Percentiles rank a stretch among this genome's conserved stretches.
These are phyloP conservation scores for Emydomyces testavorans DNA, from an alignment of 2,329 filamentous ascomycete genomes.

Conservation along the genomic window DNA sequence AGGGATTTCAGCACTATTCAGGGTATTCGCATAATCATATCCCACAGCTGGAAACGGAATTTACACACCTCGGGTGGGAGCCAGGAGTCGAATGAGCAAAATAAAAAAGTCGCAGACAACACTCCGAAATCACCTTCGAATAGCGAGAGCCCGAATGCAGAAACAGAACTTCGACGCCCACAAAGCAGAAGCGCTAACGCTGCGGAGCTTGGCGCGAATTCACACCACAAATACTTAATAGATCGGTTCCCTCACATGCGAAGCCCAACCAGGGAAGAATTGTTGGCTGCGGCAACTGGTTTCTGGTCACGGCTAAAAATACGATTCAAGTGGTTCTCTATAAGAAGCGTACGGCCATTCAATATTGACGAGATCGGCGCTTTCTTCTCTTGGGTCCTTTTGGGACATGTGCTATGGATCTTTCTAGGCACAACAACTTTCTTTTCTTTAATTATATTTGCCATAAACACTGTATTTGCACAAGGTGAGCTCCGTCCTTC, in stretches of 20 bases:
- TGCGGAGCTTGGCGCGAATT: background rate
- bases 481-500: constrained; percentile 51
- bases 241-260: constrained; percentile 58
- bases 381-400: constrained; percentile 86
- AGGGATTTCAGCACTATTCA: constrained; percentile 17
- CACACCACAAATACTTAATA: constrained; percentile 38
- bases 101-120: background rate
- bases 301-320: constrained; percentile 86
- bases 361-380: constrained; percentile 94
- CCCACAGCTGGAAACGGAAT: constrained; percentile 23
- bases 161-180: background rate
- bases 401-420: constrained; percentile 90
- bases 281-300: constrained; percentile 79
- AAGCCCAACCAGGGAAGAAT: constrained; percentile 82
- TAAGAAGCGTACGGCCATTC: constrained; percentile 84
- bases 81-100: background rate
- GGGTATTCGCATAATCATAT: constrained; percentile 15
- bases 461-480: constrained; percentile 91
- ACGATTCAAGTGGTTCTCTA: constrained; percentile 95
- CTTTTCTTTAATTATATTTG: constrained; percentile 78
- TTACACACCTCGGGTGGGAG: constrained; percentile 24
- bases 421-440: constrained; percentile 96
- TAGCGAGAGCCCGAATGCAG: background rate
- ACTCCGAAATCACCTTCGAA: background rate
- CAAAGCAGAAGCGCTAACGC: background rate